Evolutionary conservation across 176 grass and related monocot species (phyloP).

Genomic region (Oryza longistaminata): DNA sequence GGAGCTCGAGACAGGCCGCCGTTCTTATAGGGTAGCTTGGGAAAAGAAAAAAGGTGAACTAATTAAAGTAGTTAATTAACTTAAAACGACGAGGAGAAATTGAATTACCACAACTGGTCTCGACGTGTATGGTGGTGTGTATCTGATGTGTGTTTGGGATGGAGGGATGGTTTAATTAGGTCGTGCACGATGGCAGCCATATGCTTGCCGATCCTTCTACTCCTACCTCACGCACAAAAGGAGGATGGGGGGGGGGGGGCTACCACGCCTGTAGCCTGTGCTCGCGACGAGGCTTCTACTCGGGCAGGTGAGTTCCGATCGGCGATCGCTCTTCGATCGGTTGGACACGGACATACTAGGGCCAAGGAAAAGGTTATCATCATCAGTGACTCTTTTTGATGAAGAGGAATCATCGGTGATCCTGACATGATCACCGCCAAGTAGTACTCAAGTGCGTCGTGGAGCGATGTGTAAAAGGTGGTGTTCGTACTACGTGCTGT

Average conservation of each 20-base stretch:
- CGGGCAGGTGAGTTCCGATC: constrained; percentile 1
- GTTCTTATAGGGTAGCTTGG: constrained; percentile 21
- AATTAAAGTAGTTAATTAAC: not conserved
- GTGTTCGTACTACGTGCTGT: not conserved
- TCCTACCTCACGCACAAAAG: not conserved
- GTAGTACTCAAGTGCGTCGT: not conserved
- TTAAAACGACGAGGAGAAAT: not conserved
- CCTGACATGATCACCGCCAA: not conserved
- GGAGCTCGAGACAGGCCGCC: not conserved
- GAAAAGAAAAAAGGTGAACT: not conserved
- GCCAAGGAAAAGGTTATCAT: not conserved
- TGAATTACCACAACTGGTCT: not conserved
- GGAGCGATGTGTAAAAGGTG: not conserved
- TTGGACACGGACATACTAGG: not conserved
- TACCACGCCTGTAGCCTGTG: not conserved
- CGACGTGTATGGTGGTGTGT: not conserved
- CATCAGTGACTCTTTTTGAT: no score
- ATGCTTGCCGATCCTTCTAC: not conserved
- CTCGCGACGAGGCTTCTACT: not conserved
- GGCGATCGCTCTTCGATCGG: not conserved
- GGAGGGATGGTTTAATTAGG: constrained; percentile 12
- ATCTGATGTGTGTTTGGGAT: not conserved
- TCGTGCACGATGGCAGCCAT: constrained; percentile 6
- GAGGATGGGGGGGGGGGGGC: not conserved
- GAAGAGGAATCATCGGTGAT: not conserved